These are phyloP conservation scores for Prunus mongolica DNA, from an alignment of 306 rosid genomes.

Conservation along the genomic window DNA sequence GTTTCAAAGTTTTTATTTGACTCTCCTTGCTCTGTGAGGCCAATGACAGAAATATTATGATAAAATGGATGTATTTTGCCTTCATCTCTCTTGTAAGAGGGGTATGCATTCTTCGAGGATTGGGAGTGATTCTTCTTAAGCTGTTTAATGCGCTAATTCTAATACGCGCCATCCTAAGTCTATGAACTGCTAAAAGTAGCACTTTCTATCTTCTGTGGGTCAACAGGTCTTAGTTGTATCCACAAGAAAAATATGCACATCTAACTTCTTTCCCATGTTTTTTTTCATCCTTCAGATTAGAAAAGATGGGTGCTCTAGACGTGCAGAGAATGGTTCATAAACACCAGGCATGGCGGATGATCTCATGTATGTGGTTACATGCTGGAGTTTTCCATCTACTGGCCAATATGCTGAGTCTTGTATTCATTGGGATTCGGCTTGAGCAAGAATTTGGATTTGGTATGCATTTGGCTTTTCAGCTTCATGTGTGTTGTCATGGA, in stretches of 20 bases:
- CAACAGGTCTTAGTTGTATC: slow-evolving; percentile 3
- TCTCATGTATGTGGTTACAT: slow-evolving; percentile 79
- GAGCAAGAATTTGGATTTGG: slow-evolving; percentile 95
- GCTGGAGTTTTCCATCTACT: slow-evolving; percentile 79
- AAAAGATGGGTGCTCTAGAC: slow-evolving; percentile 73
- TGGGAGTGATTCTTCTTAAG: neutral
- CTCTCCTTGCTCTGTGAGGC: neutral
- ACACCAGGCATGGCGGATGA: slow-evolving; percentile 70
- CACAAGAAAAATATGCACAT: slow-evolving; percentile 1
- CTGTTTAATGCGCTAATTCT: neutral
- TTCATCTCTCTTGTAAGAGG: neutral
- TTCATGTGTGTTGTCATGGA: slow-evolving; percentile 16
- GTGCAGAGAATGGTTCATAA: slow-evolving; percentile 47
- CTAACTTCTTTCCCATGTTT: slow-evolving; percentile 3
- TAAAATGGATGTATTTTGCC: neutral
- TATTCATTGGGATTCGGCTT: slow-evolving; percentile 74
- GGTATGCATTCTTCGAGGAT: neutral
- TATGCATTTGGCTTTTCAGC: slow-evolving; percentile 40
- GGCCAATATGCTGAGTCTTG: slow-evolving; percentile 81
- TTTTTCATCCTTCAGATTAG: slow-evolving; percentile 40
- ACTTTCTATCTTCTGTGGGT: neutral
- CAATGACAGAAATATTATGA: neutral
- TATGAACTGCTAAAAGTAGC: neutral
- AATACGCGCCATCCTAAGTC: neutral
- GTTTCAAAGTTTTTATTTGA: neutral